phyloP scores from a whole-genome alignment of 2,329 filamentous ascomycete species.

The Aspergillus pseudoglaucus region DNA sequence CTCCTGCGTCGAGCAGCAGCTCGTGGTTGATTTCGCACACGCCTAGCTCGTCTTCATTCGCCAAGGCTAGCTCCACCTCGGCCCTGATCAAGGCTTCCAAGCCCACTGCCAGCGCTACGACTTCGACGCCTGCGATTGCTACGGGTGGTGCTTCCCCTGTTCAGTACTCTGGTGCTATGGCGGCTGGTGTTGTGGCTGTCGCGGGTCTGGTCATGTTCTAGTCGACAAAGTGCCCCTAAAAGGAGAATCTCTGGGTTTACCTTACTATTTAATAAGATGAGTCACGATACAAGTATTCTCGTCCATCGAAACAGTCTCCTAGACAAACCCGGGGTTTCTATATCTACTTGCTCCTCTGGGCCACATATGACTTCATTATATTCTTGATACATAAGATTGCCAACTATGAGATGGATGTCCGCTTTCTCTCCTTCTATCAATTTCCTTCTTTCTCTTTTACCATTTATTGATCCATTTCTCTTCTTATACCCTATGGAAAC shows the following conservation, averaged over 20 bases:
- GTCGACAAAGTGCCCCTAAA: not conserved
- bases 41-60: constrained; percentile 11
- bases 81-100: constrained; percentile 4
- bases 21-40: constrained; percentile 1
- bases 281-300: no score
- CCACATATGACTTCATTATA: no score
- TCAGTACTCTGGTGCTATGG: constrained; percentile 20
- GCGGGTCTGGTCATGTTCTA: constrained; percentile 31
- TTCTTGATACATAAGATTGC: not conserved
- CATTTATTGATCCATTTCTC: constrained; percentile 7
- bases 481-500: not conserved
- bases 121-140: constrained; percentile 11
- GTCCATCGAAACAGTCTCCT: no score
- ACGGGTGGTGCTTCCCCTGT: constrained; percentile 16
- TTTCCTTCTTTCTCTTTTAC: not conserved
- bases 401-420: not conserved
- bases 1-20: constrained; percentile 3
- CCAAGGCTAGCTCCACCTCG: constrained; percentile 11
- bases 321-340: not conserved
- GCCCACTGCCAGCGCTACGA: constrained; percentile 5
- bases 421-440: not conserved
- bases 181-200: constrained; percentile 24
- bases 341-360: not conserved
- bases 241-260: no score
- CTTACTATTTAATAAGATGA: no score